Conservation (phyloP, 306 rosid species). For the Crotalaria pallida region DNA sequence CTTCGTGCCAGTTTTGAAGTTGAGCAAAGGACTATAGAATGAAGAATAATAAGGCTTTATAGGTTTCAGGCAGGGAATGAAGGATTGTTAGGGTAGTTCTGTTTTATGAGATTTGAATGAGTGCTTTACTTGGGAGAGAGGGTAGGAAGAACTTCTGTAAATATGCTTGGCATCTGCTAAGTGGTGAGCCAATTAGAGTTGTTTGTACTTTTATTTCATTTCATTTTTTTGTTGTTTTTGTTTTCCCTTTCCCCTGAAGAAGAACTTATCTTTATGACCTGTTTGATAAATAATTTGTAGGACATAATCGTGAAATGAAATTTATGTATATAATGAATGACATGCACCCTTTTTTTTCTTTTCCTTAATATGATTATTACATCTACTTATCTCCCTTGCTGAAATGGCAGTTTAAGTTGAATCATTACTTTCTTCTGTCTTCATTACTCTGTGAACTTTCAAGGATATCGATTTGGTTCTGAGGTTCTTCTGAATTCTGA, state of each 20-base stretch:
- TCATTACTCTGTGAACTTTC: not conserved
- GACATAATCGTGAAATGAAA: slow-evolving; percentile 37
- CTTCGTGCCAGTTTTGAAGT: slow-evolving; percentile 98
- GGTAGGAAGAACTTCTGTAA: slow-evolving; percentile 46
- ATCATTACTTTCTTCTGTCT: not conserved
- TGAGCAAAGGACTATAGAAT: slow-evolving; percentile 32
- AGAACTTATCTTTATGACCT: slow-evolving; percentile 24
- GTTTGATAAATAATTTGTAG: slow-evolving; percentile 85
- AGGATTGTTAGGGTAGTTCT: slow-evolving; percentile 39
- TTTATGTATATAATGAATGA: slow-evolving; percentile 42
- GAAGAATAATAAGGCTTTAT: slow-evolving; percentile 37
- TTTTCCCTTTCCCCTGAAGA: not conserved
- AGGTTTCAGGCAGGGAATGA: slow-evolving; percentile 41
- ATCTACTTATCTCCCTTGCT: not conserved
- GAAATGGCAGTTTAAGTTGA: not conserved
- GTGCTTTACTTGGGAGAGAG: slow-evolving; percentile 40
- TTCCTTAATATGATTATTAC: not conserved
- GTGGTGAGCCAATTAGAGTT: slow-evolving; percentile 44
- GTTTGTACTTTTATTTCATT: slow-evolving; percentile 46
- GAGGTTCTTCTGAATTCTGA: not conserved
- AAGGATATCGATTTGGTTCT: not conserved
- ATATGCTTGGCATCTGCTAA: slow-evolving; percentile 52
- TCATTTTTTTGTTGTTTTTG: slow-evolving; percentile 10
- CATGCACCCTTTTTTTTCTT: not conserved
- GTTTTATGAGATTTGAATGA: slow-evolving; percentile 38